A percentile compares a stretch with the other conserved stretches of the same genome.
Evolutionary conservation across 495 filamentous ascomycete species (phyloP).

Genomic region (Neurospora tetraspora): DNA sequence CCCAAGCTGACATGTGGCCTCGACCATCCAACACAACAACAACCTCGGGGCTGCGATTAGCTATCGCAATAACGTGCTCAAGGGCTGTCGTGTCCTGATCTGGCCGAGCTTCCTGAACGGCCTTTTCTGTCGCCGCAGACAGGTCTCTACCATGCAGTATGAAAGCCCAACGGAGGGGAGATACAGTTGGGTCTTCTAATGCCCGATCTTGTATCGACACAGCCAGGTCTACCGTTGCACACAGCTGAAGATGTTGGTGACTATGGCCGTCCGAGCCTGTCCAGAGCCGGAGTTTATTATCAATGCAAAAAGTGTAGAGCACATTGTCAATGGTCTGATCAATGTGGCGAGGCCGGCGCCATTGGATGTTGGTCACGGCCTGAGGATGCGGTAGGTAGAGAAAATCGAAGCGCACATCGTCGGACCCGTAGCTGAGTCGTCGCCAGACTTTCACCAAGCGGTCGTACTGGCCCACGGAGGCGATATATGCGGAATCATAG

Average conservation of each 20-base stretch:
- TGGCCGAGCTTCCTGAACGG: conserved; percentile 47
- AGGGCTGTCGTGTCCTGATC: conserved; percentile 55
- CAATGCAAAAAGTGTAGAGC: conserved; percentile 86
- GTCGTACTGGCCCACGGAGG: conserved; percentile 71
- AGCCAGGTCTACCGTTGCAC: conserved; percentile 72
- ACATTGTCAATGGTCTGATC: conserved; percentile 80
- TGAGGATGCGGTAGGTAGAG: conserved; percentile 79
- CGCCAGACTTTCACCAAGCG: conserved; percentile 89
- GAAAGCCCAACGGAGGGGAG: conserved; percentile 58
- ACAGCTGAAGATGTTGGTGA: conserved; percentile 61
- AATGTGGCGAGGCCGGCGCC: conserved; percentile 64
- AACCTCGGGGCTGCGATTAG: conserved; percentile 77
- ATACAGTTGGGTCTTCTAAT: conserved; percentile 11
- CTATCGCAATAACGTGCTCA: conserved; percentile 78
- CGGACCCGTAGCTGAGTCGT: conserved; percentile 70
- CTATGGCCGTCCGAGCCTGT: conserved; percentile 64
- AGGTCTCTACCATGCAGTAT: conserved; percentile 81
- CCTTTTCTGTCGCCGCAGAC: conserved; percentile 61
- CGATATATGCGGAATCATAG: conserved; percentile 74
- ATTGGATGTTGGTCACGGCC: conserved; percentile 72
- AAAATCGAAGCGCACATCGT: conserved; percentile 82
- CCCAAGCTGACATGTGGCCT: conserved; percentile 91
- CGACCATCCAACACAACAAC: conserved; percentile 75
- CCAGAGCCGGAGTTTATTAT: conserved; percentile 78
- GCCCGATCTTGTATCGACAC: conserved; percentile 57